phyloP scores from a whole-genome alignment of 2,329 filamentous ascomycete species.

The Anisogramma anomala region DNA sequence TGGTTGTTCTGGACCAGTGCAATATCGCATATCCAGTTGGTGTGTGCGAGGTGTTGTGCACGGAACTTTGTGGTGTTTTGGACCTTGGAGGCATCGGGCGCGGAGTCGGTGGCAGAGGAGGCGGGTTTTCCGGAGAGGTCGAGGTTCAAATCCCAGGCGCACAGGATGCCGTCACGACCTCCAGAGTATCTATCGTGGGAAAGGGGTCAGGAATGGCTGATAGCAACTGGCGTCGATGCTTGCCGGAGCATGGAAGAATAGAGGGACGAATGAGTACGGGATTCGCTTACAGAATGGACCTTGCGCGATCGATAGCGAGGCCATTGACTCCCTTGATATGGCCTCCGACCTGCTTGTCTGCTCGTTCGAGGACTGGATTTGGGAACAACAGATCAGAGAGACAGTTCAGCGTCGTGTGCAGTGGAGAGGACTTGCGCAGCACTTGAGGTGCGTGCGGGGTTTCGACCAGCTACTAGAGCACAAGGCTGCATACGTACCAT shows the following conservation, averaged over 20 bases:
- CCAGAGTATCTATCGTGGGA: slow-evolving; percentile 65
- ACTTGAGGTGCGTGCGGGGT: too few species aligned
- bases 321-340: slow-evolving; percentile 94
- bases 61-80: slow-evolving; percentile 46
- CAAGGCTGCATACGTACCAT: too few species aligned
- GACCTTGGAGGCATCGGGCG: slow-evolving; percentile 24
- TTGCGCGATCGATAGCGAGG: slow-evolving; percentile 71
- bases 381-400: too few species aligned
- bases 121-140: slow-evolving; percentile 35
- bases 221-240: background rate
- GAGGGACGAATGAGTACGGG: too few species aligned
- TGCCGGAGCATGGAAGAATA: too few species aligned
- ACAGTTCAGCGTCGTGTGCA: too few species aligned
- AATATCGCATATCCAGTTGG: slow-evolving; percentile 94
- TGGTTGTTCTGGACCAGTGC: slow-evolving; percentile 65
- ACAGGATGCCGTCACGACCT: slow-evolving; percentile 88
- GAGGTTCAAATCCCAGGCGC: slow-evolving; percentile 83
- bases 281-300: slow-evolving; percentile 67
- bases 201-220: slow-evolving; percentile 18
- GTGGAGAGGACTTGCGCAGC: too few species aligned
- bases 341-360: slow-evolving; percentile 54
- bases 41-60: slow-evolving; percentile 61
- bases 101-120: slow-evolving; percentile 18
- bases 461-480: too few species aligned
- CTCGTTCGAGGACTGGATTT: slow-evolving; percentile 44